These are phyloP conservation scores for Hordeum vulgare DNA, from an alignment of 176 grass and related monocot genomes.

Conservation along the genomic window MorexV3_pseudomolecules_assembly NC_058518.1:112838705-112839204, in stretches of 20 bases:
- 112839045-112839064: neutral
- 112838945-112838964: conserved; percentile 70
- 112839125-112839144: neutral
- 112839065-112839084: neutral
- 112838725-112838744: neutral
- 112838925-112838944: conserved; percentile 77
- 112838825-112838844: neutral
- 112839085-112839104: neutral
- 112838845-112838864: neutral
- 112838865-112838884: neutral
- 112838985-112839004: conserved; percentile 88
- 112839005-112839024: conserved; percentile 79
- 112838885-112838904: neutral
- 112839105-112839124: neutral
- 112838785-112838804: neutral
- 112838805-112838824: neutral
- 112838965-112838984: conserved; percentile 60
- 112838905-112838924: conserved; percentile 45
- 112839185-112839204: conserved; percentile 49
- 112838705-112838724: conserved; percentile 68
- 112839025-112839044: conserved; percentile 42
- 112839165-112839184: conserved; percentile 66
- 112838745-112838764: neutral
- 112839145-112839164: conserved; percentile 70
- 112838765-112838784: neutral